These are phyloP conservation scores for Lomentospora prolificans DNA, from an alignment of 2,329 filamentous ascomycete species.

Conservation along the genomic window DNA sequence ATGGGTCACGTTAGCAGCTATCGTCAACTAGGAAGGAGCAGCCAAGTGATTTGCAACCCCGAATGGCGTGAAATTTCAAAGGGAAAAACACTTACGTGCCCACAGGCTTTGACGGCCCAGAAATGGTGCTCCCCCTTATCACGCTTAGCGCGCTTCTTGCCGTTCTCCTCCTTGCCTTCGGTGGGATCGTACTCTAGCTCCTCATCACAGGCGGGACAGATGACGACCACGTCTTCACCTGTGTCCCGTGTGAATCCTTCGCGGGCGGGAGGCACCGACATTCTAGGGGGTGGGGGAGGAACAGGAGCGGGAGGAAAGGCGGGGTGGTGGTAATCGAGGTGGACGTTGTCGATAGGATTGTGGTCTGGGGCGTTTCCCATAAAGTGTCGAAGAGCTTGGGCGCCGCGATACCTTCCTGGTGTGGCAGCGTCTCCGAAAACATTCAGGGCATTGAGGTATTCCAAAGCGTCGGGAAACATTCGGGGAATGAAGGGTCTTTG, in stretches of 20 bases:
- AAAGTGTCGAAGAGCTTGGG: background rate
- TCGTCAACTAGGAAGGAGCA: too few species aligned
- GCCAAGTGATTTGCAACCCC: background rate
- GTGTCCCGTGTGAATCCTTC: slow-evolving; percentile 77
- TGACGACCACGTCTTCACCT: slow-evolving; percentile 58
- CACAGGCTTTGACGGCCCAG: slow-evolving; percentile 84
- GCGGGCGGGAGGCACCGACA: slow-evolving; percentile 53
- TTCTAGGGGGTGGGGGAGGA: slow-evolving; percentile 39
- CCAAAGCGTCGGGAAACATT: background rate
- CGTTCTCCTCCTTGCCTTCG: slow-evolving; percentile 11
- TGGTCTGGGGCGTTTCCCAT: background rate
- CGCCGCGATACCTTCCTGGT: background rate
- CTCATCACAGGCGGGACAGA: slow-evolving; percentile 79
- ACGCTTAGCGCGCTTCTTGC: slow-evolving; percentile 31
- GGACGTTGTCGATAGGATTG: background rate
- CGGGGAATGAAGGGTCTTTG: background rate
- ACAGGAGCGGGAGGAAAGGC: slow-evolving; percentile 22
- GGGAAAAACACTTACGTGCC: slow-evolving; percentile 57
- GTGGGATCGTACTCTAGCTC: slow-evolving; percentile 67
- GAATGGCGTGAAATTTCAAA: background rate
- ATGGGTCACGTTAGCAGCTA: slow-evolving; percentile 6
- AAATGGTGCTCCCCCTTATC: slow-evolving; percentile 67
- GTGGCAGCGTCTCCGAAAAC: too few species aligned
- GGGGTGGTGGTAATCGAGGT: slow-evolving; percentile 13
- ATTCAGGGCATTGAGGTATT: background rate